These are phyloP conservation scores for Aspergillus sp. DNA, from an alignment of 2,329 filamentous ascomycete species.

Conservation along the genomic window DNA sequence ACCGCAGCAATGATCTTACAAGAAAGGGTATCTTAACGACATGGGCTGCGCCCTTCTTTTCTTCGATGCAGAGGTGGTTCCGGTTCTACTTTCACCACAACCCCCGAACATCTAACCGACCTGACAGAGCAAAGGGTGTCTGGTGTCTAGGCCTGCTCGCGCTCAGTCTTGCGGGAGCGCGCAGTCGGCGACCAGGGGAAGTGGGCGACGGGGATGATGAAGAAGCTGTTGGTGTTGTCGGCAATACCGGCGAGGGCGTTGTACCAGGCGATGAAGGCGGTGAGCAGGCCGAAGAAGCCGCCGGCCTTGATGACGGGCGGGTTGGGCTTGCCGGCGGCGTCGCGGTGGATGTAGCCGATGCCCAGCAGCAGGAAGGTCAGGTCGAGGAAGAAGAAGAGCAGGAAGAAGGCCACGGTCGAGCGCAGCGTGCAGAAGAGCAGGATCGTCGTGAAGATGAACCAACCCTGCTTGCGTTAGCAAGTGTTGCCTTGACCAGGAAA, in stretches of 20 bases:
- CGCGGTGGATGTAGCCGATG: conserved; percentile 60
- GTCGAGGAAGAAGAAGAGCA: conserved; percentile 75
- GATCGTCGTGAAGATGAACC: conserved; percentile 83
- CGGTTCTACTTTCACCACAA: too few species aligned
- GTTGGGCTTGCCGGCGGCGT: conserved; percentile 41
- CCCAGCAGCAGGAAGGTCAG: conserved; percentile 72
- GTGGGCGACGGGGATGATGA: conserved; percentile 86
- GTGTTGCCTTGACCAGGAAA: not conserved
- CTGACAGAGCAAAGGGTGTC: not conserved
- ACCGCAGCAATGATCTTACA: conserved; percentile 20
- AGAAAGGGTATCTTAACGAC: conserved; percentile 35
- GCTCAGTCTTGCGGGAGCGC: conserved; percentile 57
- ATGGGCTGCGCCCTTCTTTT: too few species aligned
- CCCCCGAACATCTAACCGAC: not conserved
- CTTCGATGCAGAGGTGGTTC: too few species aligned
- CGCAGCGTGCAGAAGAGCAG: conserved; percentile 71
- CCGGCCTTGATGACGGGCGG: conserved; percentile 64
- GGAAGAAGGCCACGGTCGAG: conserved; percentile 76
- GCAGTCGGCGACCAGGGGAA: conserved; percentile 91
- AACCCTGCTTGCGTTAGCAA: conserved; percentile 49
- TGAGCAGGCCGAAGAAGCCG: conserved; percentile 75
- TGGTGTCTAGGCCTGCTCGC: conserved; percentile 22
- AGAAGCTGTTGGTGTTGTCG: conserved; percentile 74
- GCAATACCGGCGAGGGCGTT: conserved; percentile 80
- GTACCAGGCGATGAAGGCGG: conserved; percentile 84